phyloP scores from a whole-genome alignment of 805 yeast species.

The Saccharomycopsis amapae region DNA sequence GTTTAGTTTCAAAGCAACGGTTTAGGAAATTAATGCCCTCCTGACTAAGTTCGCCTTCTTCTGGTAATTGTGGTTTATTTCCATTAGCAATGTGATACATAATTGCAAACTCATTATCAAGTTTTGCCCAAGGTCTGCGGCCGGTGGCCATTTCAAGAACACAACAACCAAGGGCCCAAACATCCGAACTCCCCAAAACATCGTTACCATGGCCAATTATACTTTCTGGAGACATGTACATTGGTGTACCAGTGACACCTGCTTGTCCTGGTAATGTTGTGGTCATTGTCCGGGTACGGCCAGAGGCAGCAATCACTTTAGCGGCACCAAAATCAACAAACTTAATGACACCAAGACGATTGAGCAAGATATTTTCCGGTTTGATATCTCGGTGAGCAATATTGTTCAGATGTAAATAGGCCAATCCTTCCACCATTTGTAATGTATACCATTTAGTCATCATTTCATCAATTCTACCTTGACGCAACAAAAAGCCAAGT shows the following conservation, averaged over 20 bases:
- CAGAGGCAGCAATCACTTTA: slow-evolving; percentile 42
- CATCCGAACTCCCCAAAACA: slow-evolving; percentile 48
- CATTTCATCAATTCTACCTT: slow-evolving; percentile 91
- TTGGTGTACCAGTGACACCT: slow-evolving; percentile 77
- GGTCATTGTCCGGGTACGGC: slow-evolving; percentile 9
- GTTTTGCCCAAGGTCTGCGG: slow-evolving; percentile 89
- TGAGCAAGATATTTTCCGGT: slow-evolving; percentile 62
- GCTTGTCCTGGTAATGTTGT: neutral
- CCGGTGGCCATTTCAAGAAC: slow-evolving; percentile 96
- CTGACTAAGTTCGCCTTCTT: slow-evolving; percentile 65
- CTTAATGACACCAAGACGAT: slow-evolving; percentile 36
- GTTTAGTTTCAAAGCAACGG: slow-evolving; percentile 76
- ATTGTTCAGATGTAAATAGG: slow-evolving; percentile 88
- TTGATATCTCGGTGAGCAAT: slow-evolving; percentile 96
- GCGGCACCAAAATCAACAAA: slow-evolving; percentile 98
- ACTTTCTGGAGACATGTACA: slow-evolving; percentile 98
- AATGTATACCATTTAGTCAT: slow-evolving; percentile 84
- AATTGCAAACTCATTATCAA: slow-evolving; percentile 96
- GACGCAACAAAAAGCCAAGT: slow-evolving; percentile 72
- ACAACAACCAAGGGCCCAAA: slow-evolving; percentile 97
- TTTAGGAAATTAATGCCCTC: slow-evolving; percentile 66
- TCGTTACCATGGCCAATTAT: slow-evolving; percentile 60
- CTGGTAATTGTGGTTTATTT: slow-evolving; percentile 80
- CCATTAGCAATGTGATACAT: slow-evolving; percentile 98
- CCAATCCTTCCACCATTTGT: slow-evolving; percentile 91